Evolutionary conservation across 2,329 filamentous ascomycete genomes (phyloP).

Genomic region (Calonectria multiphialidica): DNA sequence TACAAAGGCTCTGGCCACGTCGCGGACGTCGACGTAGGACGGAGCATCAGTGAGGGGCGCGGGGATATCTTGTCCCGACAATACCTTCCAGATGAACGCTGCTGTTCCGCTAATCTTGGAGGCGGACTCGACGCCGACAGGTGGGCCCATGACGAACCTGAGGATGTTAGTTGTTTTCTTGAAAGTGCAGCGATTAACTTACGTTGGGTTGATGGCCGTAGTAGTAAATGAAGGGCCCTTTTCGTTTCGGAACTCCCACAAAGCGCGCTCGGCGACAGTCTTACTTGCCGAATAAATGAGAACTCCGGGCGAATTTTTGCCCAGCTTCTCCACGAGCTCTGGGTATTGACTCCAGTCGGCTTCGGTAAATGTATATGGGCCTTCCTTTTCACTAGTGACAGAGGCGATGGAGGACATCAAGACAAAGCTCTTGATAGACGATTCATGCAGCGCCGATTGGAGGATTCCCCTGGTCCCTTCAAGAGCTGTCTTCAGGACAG

Average conservation of each 20-base stretch:
- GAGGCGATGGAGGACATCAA: conserved; percentile 42
- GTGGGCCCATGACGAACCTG: conserved; percentile 43
- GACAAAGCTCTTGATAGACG: conserved; percentile 38
- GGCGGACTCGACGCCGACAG: conserved; percentile 30
- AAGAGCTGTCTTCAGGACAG: conserved; percentile 34
- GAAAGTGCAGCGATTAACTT: not conserved
- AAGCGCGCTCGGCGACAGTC: conserved; percentile 35
- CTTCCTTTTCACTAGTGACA: conserved; percentile 10
- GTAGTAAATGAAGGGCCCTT: conserved; percentile 36
- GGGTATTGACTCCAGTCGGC: conserved; percentile 38
- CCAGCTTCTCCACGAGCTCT: conserved; percentile 31
- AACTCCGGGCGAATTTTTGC: conserved; percentile 30
- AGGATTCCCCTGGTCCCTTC: conserved; percentile 35
- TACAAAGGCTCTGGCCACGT: conserved; percentile 37
- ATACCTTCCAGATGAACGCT: conserved; percentile 38
- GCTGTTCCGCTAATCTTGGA: conserved; percentile 36
- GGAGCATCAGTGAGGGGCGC: conserved; percentile 22
- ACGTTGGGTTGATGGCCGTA: conserved; percentile 41
- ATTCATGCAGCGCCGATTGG: conserved; percentile 35
- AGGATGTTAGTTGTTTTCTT: not conserved
- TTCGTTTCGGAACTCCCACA: conserved; percentile 40
- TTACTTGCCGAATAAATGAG: conserved; percentile 42
- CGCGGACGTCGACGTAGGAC: conserved; percentile 39
- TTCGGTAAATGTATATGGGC: conserved; percentile 35
- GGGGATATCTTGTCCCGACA: conserved; percentile 39